phyloP scores from a whole-genome alignment of 225 moss, liverwort and hornwort genomes.

The Polytrichum commune region DNA sequence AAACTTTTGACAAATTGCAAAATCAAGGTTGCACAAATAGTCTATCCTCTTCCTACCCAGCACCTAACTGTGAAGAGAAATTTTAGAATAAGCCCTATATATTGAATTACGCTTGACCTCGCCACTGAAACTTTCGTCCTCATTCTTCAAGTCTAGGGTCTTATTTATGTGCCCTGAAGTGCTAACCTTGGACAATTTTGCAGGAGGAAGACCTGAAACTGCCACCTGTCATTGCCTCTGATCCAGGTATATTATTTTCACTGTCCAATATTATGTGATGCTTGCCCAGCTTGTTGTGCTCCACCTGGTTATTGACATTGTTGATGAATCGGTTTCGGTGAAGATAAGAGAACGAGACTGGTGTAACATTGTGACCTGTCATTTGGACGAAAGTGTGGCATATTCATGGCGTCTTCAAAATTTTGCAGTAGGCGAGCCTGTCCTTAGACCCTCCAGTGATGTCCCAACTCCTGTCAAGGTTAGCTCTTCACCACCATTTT shows the following conservation, averaged over 20 bases:
- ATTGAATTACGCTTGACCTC: too few species aligned
- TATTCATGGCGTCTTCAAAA: constrained; percentile 95
- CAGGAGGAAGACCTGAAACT: constrained; percentile 88
- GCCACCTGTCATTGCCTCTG: constrained; percentile 78
- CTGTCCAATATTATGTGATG: not conserved
- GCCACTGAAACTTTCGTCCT: too few species aligned
- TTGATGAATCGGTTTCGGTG: constrained; percentile 21
- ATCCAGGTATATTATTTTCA: constrained; percentile 46
- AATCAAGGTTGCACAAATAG: too few species aligned
- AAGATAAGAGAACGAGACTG: constrained; percentile 95
- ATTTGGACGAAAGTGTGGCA: constrained; percentile 59
- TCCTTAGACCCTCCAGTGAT: constrained; percentile 53
- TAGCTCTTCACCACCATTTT: not conserved
- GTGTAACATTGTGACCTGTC: constrained; percentile 95
- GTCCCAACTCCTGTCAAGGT: constrained; percentile 77
- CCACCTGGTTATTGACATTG: not conserved
- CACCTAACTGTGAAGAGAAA: too few species aligned
- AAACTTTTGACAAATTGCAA: too few species aligned
- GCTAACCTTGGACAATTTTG: constrained; percentile 1
- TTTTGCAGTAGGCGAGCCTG: constrained; percentile 85
- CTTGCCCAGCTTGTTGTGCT: not conserved
- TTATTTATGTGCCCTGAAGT: too few species aligned
- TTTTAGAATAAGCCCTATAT: too few species aligned
- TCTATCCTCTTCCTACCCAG: too few species aligned
- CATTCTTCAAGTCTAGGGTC: too few species aligned